Evolutionary conservation across 2,329 filamentous ascomycete species (phyloP).

Genomic region (Aspergillus transmontanensis): DNA sequence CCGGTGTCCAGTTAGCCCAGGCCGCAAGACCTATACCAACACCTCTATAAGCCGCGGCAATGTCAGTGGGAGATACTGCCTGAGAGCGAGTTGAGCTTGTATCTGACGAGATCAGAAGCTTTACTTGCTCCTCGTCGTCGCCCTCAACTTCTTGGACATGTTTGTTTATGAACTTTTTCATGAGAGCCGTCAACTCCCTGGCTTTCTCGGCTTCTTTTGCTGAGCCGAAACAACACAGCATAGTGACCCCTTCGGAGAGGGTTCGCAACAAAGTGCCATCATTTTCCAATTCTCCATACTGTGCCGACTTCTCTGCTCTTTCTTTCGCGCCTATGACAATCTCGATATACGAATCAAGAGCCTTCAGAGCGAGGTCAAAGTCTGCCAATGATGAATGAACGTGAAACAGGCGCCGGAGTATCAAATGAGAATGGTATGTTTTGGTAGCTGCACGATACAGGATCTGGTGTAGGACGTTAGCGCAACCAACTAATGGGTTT

Average conservation of each 20-base stretch:
- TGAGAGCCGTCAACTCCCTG: slow-evolving; percentile 66
- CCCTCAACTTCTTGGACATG: slow-evolving; percentile 38
- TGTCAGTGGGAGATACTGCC: slow-evolving; percentile 59
- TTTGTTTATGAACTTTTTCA: slow-evolving; percentile 75
- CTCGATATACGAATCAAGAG: slow-evolving; percentile 88
- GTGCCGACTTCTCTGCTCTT: slow-evolving; percentile 69
- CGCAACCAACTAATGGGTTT: background rate
- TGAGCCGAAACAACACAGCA: slow-evolving; percentile 81
- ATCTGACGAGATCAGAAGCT: slow-evolving; percentile 18
- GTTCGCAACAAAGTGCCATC: slow-evolving; percentile 77
- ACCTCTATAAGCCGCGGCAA: slow-evolving; percentile 77
- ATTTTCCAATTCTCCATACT: slow-evolving; percentile 72
- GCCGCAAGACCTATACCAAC: slow-evolving; percentile 84
- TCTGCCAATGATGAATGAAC: slow-evolving; percentile 87
- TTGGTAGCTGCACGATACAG: slow-evolving; percentile 89
- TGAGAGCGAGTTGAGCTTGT: slow-evolving; percentile 20
- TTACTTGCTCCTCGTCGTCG: slow-evolving; percentile 27
- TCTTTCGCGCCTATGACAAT: slow-evolving; percentile 85
- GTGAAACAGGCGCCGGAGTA: slow-evolving; percentile 82
- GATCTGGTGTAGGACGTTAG: slow-evolving; percentile 53
- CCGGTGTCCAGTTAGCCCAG: slow-evolving; percentile 81
- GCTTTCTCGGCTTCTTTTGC: slow-evolving; percentile 77
- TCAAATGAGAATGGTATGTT: slow-evolving; percentile 91
- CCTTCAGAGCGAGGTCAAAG: slow-evolving; percentile 87
- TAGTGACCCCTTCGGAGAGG: slow-evolving; percentile 74